A percentile compares a stretch with the other conserved stretches of the same genome.
phyloP scores from a whole-genome alignment of 495 filamentous ascomycete genomes.

The Paragyromitra xinjiangensis region DNA sequence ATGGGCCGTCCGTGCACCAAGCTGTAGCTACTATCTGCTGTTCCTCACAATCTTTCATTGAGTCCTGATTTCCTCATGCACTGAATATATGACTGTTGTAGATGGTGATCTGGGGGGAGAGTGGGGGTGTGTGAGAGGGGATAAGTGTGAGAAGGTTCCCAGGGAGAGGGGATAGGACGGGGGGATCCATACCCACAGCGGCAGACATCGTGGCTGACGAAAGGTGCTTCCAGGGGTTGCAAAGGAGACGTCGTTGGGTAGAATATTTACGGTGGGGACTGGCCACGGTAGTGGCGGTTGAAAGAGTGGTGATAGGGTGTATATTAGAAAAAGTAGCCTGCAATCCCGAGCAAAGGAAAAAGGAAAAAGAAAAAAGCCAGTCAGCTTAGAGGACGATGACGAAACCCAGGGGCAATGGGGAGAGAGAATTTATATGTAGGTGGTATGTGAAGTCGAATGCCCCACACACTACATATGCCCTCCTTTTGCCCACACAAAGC shows the following conservation, averaged over 20 bases:
- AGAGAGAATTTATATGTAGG: constrained; percentile 38
- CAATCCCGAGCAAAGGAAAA: constrained; percentile 13
- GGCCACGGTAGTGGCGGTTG: constrained; percentile 3
- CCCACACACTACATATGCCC: constrained; percentile 41
- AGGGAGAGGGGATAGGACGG: constrained; percentile 37
- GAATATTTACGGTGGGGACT: constrained; percentile 25
- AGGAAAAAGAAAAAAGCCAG: constrained; percentile 25
- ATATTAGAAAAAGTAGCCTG: constrained; percentile 37
- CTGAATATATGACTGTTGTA: constrained; percentile 53
- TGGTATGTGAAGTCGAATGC: constrained; percentile 35
- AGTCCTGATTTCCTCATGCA: constrained; percentile 52
- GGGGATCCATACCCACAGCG: constrained; percentile 58
- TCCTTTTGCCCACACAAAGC: constrained; percentile 46
- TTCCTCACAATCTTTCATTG: constrained; percentile 55
- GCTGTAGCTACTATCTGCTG: constrained; percentile 55
- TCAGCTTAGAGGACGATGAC: constrained; percentile 45
- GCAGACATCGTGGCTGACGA: constrained; percentile 54
- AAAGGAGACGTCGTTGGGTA: constrained; percentile 25
- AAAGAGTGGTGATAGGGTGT: constrained; percentile 2
- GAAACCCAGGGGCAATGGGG: constrained; percentile 38
- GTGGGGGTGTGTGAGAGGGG: constrained; percentile 9
- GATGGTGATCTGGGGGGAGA: constrained; percentile 48
- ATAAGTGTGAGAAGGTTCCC: constrained; percentile 45
- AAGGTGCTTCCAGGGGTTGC: constrained; percentile 36
- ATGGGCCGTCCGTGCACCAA: constrained; percentile 70